Evolutionary conservation across 352 stramenopile genomes (phyloP).

Genomic region (Stramenopiles sp.): DNA sequence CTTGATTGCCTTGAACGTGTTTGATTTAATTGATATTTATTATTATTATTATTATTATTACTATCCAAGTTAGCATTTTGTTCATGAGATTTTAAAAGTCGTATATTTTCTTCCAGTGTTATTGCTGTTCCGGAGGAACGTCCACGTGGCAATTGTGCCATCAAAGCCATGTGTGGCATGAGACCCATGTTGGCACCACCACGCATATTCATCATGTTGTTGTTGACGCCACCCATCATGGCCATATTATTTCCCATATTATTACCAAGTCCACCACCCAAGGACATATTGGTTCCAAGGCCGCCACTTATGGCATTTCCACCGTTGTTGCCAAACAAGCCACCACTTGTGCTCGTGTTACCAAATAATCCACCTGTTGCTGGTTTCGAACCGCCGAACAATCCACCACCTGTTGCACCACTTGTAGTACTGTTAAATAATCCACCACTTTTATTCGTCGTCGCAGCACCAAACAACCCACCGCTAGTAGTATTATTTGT

Average conservation of each 20-base stretch:
- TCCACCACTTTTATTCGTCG: no score
- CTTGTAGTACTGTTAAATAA: background rate
- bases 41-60: background rate
- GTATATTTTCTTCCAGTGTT: background rate
- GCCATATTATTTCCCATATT: background rate
- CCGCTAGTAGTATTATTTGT: background rate
- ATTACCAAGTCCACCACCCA: background rate
- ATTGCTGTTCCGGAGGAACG: background rate
- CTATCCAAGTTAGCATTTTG: background rate
- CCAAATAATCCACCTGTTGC: no score
- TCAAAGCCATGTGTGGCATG: no score
- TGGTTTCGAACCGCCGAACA: background rate
- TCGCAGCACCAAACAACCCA: background rate
- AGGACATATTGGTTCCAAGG: background rate
- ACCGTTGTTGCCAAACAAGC: background rate
- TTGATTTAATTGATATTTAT: background rate
- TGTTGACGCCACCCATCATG: background rate
- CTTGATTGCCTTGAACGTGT: background rate
- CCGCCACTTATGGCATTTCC: no score
- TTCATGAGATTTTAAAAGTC: background rate
- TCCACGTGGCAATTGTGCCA: background rate
- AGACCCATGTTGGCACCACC: no score
- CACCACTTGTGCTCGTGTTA: background rate
- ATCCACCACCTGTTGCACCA: background rate
- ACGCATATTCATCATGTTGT: background rate